A percentile compares a stretch with the other conserved stretches of the same genome.
phyloP scores from a whole-genome alignment of 1,284 basidiomycete species.

The Apiotrichum porosum region DNA sequence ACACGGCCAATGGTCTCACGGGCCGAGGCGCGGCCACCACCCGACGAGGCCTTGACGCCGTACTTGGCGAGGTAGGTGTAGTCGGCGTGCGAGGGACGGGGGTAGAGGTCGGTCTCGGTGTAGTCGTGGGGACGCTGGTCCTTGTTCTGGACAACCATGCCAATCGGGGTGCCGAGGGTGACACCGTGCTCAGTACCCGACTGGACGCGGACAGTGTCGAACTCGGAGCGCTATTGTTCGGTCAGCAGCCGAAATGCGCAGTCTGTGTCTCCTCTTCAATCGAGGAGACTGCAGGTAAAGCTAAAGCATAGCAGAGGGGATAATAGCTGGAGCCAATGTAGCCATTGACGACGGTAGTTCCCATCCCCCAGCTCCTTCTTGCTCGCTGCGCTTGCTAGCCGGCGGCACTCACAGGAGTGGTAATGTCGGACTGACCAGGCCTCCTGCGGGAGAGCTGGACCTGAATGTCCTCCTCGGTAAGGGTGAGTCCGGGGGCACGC shows the following conservation, averaged over 20 bases:
- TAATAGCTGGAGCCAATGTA: too few species aligned
- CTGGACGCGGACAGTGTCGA: slow-evolving; percentile 89
- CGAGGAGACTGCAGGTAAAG: too few species aligned
- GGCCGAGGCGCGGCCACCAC: slow-evolving; percentile 89
- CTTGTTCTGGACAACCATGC: slow-evolving; percentile 91
- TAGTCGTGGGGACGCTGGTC: slow-evolving; percentile 99
- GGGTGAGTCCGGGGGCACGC: slow-evolving; percentile 87
- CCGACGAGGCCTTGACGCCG: slow-evolving; percentile 92
- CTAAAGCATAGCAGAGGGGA: too few species aligned
- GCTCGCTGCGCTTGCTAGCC: too few species aligned
- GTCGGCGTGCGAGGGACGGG: slow-evolving; percentile 95
- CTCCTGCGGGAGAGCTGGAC: slow-evolving; percentile 83
- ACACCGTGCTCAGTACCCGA: slow-evolving; percentile 91
- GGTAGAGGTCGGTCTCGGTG: slow-evolving; percentile 95
- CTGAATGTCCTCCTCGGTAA: slow-evolving; percentile 82
- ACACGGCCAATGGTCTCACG: slow-evolving; percentile 97
- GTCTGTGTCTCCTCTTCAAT: too few species aligned
- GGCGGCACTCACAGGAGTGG: slow-evolving; percentile 77
- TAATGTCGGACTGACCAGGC: slow-evolving; percentile 94
- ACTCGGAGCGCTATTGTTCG: slow-evolving; percentile 97
- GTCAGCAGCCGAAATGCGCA: too few species aligned
- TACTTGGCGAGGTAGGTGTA: slow-evolving; percentile 99
- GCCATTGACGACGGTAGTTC: too few species aligned
- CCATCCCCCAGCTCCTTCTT: too few species aligned
- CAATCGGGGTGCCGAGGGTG: slow-evolving; percentile 95